phyloP scores from a whole-genome alignment of 177 flowering plant species.

The Tripterygium wilfordii region DNA sequence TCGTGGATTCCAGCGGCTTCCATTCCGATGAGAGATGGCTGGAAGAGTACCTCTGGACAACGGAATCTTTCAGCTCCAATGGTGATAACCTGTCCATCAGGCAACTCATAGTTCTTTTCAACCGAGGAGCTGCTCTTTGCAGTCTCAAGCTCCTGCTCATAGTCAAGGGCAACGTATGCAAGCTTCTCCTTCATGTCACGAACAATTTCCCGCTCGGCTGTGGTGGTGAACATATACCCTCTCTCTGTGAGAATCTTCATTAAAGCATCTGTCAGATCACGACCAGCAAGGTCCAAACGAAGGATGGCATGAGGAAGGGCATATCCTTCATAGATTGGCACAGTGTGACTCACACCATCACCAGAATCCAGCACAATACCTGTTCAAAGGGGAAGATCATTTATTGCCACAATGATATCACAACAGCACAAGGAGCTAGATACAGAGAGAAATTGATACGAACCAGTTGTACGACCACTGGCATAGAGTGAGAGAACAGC shows the following conservation, averaged over 20 bases:
- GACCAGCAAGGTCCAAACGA: slow-evolving; percentile 64
- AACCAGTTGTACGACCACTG: slow-evolving; percentile 37
- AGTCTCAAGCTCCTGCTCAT: slow-evolving; percentile 53
- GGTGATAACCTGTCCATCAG: slow-evolving; percentile 59
- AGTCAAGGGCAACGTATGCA: slow-evolving; percentile 55
- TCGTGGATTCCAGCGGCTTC: slow-evolving; percentile 67
- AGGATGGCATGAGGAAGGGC: slow-evolving; percentile 74
- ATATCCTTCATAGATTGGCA: slow-evolving; percentile 69
- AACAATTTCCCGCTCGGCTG: slow-evolving; percentile 64
- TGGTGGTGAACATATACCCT: slow-evolving; percentile 57
- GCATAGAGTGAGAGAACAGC: slow-evolving; percentile 34
- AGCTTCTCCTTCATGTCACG: slow-evolving; percentile 68
- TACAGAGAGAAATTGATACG: not conserved
- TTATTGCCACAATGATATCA: not conserved
- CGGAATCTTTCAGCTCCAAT: slow-evolving; percentile 66
- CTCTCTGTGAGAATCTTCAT: slow-evolving; percentile 67
- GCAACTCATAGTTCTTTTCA: slow-evolving; percentile 61
- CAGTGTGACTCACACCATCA: slow-evolving; percentile 71
- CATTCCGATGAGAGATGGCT: slow-evolving; percentile 65
- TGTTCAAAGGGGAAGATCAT: slow-evolving; percentile 7
- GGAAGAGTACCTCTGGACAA: slow-evolving; percentile 69
- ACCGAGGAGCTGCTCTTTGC: slow-evolving; percentile 54
- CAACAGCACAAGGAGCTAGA: not conserved
- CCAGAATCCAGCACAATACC: slow-evolving; percentile 75
- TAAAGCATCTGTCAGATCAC: slow-evolving; percentile 59